Percentiles rank a stretch among this genome's conserved stretches.
These are phyloP conservation scores for Globisporangium viniferum DNA, from an alignment of 352 stramenopile species.

Conservation along the genomic window DNA sequence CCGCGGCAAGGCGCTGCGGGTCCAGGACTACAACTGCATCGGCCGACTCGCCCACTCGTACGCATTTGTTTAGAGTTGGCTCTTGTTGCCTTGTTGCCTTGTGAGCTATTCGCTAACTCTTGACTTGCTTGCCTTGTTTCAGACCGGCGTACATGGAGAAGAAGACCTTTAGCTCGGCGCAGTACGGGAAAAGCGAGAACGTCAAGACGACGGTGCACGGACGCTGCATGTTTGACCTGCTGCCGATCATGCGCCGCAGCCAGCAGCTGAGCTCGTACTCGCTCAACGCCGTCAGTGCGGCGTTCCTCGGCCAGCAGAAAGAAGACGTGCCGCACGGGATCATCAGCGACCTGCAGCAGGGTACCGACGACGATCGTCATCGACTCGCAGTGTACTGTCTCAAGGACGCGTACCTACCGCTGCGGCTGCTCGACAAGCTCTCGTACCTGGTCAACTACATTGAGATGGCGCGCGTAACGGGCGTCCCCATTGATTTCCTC, in stretches of 20 bases:
- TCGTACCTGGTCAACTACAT: conserved; percentile 99
- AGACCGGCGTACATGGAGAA: conserved; percentile 92
- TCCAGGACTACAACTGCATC: conserved; percentile 74
- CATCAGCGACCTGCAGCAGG: conserved; percentile 93
- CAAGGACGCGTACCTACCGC: conserved; percentile 97
- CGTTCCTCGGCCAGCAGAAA: conserved; percentile 98
- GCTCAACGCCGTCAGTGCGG: conserved; percentile 97
- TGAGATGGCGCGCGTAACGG: conserved; percentile 99
- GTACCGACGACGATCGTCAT: conserved; percentile 96
- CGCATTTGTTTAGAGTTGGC: conserved; percentile 16
- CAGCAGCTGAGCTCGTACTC: conserved; percentile 99
- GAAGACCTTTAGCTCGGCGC: conserved; percentile 97
- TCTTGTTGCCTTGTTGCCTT: background rate
- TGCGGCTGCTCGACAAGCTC: conserved; percentile 98
- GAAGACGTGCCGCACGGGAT: conserved; percentile 99
- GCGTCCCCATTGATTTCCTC: conserved; percentile 97
- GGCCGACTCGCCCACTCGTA: conserved; percentile 88
- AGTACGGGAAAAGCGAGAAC: conserved; percentile 98
- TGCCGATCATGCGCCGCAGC: conserved; percentile 99
- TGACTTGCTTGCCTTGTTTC: conserved; percentile 1
- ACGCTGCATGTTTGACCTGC: conserved; percentile 98
- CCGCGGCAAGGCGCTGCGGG: conserved; percentile 92
- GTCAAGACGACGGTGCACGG: conserved; percentile 98
- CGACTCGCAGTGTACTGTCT: conserved; percentile 99
- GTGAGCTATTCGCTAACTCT: background rate